Evolutionary conservation across 1,284 basidiomycete species (phyloP).

Genomic region (Vanrija sp.): DNA sequence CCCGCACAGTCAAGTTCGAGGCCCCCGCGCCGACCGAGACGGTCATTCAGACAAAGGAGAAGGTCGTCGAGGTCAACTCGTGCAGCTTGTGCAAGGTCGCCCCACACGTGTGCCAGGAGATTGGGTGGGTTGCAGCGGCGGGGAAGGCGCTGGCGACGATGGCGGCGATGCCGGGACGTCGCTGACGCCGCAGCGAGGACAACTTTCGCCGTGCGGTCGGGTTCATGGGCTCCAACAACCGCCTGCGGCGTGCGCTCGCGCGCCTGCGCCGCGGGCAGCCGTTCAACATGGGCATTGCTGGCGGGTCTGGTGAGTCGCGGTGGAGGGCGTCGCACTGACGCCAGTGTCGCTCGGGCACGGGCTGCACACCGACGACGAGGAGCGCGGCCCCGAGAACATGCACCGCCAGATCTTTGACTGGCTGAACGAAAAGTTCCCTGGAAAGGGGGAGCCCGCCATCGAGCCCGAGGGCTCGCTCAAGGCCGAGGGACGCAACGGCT

Average conservation of each 20-base stretch:
- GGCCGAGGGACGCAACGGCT: constrained; percentile 13
- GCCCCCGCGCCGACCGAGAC: no score
- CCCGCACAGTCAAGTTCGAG: no score
- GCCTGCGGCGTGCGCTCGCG: constrained; percentile 22
- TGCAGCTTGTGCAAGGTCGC: no score
- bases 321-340: no score
- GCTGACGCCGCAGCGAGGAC: no score
- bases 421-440: constrained; percentile 32
- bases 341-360: constrained; percentile 32
- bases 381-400: constrained; percentile 27
- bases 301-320: constrained; percentile 12
- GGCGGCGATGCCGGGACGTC: no score
- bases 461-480: not conserved
- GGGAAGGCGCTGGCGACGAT: no score
- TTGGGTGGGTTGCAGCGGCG: no score
- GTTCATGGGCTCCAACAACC: constrained; percentile 18
- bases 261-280: constrained; percentile 23
- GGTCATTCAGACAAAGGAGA: no score
- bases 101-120: no score
- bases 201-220: no score
- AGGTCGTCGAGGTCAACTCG: no score
- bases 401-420: constrained; percentile 35
- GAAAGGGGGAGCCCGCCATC: not conserved
- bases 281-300: constrained; percentile 26
- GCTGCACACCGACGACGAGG: constrained; percentile 10